Percentiles rank a stretch among this genome's conserved stretches.
phyloP scores from a whole-genome alignment of 768 basidiomycete species.

The Lactarius tabidus region DNA sequence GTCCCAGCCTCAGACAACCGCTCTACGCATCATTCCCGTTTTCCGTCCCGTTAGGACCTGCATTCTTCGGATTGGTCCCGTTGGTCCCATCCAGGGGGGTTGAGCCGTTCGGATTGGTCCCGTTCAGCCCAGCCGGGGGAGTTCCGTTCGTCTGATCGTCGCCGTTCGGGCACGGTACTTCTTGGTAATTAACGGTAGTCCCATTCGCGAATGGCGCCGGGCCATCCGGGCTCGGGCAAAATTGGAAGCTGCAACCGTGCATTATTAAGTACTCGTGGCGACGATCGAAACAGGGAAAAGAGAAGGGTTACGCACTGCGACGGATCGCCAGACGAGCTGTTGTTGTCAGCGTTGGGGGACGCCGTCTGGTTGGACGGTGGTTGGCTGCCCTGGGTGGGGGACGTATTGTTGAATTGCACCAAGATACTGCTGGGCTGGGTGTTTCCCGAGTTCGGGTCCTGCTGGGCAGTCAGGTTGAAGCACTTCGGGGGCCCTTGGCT shows the following conservation, averaged over 20 bases:
- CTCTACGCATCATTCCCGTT: too few species aligned
- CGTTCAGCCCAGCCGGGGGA: too few species aligned
- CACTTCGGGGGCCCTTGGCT: too few species aligned
- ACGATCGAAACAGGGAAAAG: not conserved
- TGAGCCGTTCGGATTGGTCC: too few species aligned
- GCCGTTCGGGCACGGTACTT: too few species aligned
- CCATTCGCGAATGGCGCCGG: too few species aligned
- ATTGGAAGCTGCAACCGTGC: conserved; percentile 46
- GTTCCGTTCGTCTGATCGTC: too few species aligned
- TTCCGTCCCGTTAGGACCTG: too few species aligned
- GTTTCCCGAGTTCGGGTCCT: too few species aligned
- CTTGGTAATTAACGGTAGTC: too few species aligned
- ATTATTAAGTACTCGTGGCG: not conserved
- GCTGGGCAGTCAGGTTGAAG: conserved; percentile 47
- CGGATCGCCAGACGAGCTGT: conserved; percentile 37
- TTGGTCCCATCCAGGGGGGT: too few species aligned
- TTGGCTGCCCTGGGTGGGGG: conserved; percentile 46
- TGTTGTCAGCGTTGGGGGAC: conserved; percentile 39
- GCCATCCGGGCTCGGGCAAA: conserved; percentile 58
- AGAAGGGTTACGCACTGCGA: conserved; percentile 41
- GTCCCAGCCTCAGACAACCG: not conserved
- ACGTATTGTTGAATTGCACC: conserved; percentile 51
- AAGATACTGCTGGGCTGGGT: conserved; percentile 52
- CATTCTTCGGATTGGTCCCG: too few species aligned
- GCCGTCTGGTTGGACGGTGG: conserved; percentile 58